These are phyloP conservation scores for Colletotrichum cuscutae DNA, from an alignment of 2,329 filamentous ascomycete genomes.

Conservation along the genomic window DNA sequence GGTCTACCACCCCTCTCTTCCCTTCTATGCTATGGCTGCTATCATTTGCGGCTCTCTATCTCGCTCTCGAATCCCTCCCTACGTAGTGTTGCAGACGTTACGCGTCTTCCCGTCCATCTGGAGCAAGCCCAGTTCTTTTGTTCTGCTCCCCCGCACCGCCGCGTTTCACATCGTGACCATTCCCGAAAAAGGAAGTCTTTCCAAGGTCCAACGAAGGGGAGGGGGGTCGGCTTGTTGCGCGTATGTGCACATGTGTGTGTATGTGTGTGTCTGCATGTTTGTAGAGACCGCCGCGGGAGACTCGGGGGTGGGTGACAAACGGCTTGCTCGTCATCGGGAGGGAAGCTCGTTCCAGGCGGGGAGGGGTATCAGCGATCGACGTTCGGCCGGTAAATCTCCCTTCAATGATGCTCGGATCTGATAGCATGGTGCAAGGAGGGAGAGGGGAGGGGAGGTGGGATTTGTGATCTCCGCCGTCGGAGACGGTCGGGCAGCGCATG, in stretches of 20 bases:
- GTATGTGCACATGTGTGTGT: too few species aligned
- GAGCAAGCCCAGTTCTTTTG: background rate
- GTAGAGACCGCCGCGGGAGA: background rate
- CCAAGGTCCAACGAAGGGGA: background rate
- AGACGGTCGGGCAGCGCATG: background rate
- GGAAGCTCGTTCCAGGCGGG: background rate
- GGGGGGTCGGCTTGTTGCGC: background rate
- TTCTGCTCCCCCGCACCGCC: conserved; percentile 16
- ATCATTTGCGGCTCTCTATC: background rate
- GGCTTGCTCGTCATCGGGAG: background rate
- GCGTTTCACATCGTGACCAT: conserved; percentile 23
- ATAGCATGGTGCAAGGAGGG: background rate
- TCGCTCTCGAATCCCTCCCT: background rate
- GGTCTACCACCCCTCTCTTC: background rate
- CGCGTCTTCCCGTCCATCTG: conserved; percentile 7
- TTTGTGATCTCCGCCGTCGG: background rate
- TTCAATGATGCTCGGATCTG: background rate
- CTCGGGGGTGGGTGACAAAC: background rate
- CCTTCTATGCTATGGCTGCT: background rate
- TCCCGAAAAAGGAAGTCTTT: conserved; percentile 3
- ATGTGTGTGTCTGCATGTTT: background rate
- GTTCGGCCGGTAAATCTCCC: background rate
- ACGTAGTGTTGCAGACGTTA: conserved; percentile 19
- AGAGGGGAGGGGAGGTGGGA: background rate
- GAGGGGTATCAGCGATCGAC: background rate